phyloP scores from a whole-genome alignment of 805 yeast genomes.

The Lipomyces sp. region DNA sequence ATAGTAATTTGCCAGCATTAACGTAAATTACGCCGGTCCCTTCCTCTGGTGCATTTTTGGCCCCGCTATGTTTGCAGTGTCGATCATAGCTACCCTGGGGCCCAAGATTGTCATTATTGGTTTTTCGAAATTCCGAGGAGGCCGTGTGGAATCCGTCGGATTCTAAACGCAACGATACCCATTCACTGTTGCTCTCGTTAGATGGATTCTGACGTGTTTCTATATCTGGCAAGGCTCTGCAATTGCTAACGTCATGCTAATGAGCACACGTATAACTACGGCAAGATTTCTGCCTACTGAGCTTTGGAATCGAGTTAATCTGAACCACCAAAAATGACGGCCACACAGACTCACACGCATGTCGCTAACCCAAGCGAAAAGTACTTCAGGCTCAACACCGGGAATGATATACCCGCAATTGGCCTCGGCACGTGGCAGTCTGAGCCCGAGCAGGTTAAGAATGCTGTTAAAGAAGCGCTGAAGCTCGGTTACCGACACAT shows the following conservation, averaged over 20 bases:
- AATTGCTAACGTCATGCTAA: background rate
- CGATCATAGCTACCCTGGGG: no score
- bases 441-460: conserved; percentile 55
- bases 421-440: conserved; percentile 79
- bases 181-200: no score
- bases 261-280: background rate
- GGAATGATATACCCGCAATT: conserved; percentile 64
- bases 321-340: background rate
- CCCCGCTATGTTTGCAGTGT: no score
- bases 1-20: no score
- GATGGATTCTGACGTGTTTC: background rate
- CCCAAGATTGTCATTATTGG: no score
- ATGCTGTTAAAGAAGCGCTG: conserved; percentile 59
- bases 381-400: conserved; percentile 56
- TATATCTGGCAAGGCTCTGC: background rate
- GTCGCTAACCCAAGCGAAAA: background rate
- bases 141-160: no score
- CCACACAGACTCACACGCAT: background rate
- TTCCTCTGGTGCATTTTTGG: no score
- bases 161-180: no score
- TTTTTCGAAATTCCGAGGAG: no score
- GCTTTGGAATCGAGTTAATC: no score
- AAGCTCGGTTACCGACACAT: conserved; percentile 72
- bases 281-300: no score
- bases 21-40: no score